A percentile compares a stretch with the other conserved stretches of the same genome.
Conservation (phyloP, 148 eudicot genomes). For the Suaeda aralocaspica region DNA sequence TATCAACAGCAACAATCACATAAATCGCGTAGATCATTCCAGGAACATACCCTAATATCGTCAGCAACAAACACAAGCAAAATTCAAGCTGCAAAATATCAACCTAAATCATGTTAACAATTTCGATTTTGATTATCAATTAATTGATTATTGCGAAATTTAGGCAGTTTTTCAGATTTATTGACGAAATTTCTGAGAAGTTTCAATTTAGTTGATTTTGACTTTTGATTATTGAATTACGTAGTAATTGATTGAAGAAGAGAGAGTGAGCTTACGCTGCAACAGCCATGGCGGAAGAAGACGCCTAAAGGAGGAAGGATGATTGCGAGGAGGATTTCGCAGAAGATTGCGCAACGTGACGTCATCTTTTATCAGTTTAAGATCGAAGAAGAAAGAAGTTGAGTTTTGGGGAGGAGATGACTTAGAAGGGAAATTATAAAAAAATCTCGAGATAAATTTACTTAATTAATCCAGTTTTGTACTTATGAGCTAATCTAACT, state of each 20-base stretch:
- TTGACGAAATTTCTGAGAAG: too few species aligned
- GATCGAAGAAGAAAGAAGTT: background rate
- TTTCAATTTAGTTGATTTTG: too few species aligned
- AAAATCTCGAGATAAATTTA: background rate
- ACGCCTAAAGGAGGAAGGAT: conserved; percentile 60
- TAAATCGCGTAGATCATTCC: conserved; percentile 82
- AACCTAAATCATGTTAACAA: background rate
- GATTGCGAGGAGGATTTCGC: conserved; percentile 47
- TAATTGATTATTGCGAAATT: too few species aligned
- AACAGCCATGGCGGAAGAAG: conserved; percentile 56
- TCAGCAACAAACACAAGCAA: conserved; percentile 68
- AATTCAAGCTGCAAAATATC: conserved; percentile 52
- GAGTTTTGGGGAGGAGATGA: too few species aligned
- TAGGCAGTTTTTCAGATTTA: too few species aligned
- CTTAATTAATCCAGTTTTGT: background rate
- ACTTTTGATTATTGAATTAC: too few species aligned
- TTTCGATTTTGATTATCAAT: background rate
- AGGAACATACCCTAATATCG: conserved; percentile 73
- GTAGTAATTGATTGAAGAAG: too few species aligned
- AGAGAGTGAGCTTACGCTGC: conserved; percentile 37
- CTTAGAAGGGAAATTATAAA: too few species aligned
- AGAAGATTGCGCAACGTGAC: conserved; percentile 45
- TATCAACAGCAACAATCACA: conserved; percentile 56
- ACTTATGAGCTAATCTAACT: too few species aligned
- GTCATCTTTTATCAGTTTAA: conserved; percentile 29